A percentile compares a stretch with the other conserved stretches of the same genome.
These are phyloP conservation scores for Pleoardoris graminearum DNA, from an alignment of 2,329 filamentous ascomycete genomes.

Conservation along the genomic window DNA sequence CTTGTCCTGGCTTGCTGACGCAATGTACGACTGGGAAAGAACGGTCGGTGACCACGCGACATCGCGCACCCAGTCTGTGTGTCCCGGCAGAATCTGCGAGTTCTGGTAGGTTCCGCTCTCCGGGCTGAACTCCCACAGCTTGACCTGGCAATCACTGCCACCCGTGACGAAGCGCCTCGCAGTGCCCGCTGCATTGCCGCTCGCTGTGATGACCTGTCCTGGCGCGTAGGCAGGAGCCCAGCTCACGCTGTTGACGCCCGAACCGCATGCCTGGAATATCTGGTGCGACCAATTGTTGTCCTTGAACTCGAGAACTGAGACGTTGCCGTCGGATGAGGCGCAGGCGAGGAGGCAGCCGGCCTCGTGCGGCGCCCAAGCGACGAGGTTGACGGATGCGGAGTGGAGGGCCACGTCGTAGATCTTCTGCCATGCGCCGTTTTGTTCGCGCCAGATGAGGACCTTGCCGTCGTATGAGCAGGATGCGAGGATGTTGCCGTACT, in stretches of 20 bases:
- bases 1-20: constrained; percentile 93
- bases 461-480: constrained; percentile 96
- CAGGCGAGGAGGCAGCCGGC: constrained; percentile 92
- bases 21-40: constrained; percentile 94
- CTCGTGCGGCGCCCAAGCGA: constrained; percentile 97
- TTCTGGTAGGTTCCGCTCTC: constrained; percentile 58
- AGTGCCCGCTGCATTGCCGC: constrained; percentile 57
- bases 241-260: constrained; percentile 92
- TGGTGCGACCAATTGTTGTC: constrained; percentile 91
- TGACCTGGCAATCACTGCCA: constrained; percentile 89
- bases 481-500: constrained; percentile 97
- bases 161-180: constrained; percentile 90
- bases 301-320: constrained; percentile 94
- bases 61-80: constrained; percentile 96
- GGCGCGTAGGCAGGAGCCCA: constrained; percentile 89
- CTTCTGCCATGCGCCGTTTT: constrained; percentile 64
- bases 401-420: constrained; percentile 93
- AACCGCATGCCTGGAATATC: constrained; percentile 87
- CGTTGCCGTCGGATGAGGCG: constrained; percentile 89
- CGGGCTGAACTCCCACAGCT: constrained; percentile 80
- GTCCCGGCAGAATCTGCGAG: constrained; percentile 67
- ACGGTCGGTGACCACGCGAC: constrained; percentile 97
- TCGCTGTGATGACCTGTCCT: constrained; percentile 77
- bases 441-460: constrained; percentile 97
- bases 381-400: constrained; percentile 95